A percentile compares a stretch with the other conserved stretches of the same genome.
These are phyloP conservation scores for Beta vulgaris DNA, from an alignment of 148 eudicot species.

Conservation along the genomic window DNA sequence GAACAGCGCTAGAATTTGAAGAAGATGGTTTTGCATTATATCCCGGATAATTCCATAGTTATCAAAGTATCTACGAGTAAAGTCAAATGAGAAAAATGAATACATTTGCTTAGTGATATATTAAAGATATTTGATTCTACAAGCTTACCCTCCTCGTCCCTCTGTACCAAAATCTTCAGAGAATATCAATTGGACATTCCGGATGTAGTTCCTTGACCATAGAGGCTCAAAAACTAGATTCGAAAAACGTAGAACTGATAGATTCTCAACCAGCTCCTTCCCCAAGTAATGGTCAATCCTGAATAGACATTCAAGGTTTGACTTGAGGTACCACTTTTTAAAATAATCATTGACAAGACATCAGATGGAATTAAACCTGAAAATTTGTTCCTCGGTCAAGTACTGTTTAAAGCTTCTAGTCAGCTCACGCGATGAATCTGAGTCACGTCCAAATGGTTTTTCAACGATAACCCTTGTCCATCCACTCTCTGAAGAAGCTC, in stretches of 20 bases:
- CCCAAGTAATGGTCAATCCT: slow-evolving; percentile 95
- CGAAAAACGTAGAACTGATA: slow-evolving; percentile 86
- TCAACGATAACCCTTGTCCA: slow-evolving; percentile 93
- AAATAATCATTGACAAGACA: not conserved
- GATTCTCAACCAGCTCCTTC: slow-evolving; percentile 83
- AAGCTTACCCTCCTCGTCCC: slow-evolving; percentile 71
- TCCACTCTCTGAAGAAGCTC: slow-evolving; percentile 65
- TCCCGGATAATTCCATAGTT: slow-evolving; percentile 84
- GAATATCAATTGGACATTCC: slow-evolving; percentile 73
- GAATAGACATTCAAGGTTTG: slow-evolving; percentile 22
- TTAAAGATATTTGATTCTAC: not conserved
- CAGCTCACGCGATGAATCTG: slow-evolving; percentile 60
- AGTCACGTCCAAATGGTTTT: slow-evolving; percentile 89
- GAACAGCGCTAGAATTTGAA: slow-evolving; percentile 83
- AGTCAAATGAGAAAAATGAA: not conserved
- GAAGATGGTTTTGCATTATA: slow-evolving; percentile 88
- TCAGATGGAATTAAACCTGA: slow-evolving; percentile 44
- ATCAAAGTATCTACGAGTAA: slow-evolving; percentile 59
- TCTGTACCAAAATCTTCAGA: slow-evolving; percentile 86
- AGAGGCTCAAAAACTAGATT: slow-evolving; percentile 88
- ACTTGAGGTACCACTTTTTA: not conserved
- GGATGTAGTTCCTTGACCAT: slow-evolving; percentile 81
- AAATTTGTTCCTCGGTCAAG: slow-evolving; percentile 78
- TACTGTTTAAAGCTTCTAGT: slow-evolving; percentile 56
- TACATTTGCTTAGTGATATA: not conserved